Percentiles rank a stretch among this genome's conserved stretches.
Conservation (phyloP, 2,329 filamentous ascomycete genomes). For the Fusarium oxysporum region DNA sequence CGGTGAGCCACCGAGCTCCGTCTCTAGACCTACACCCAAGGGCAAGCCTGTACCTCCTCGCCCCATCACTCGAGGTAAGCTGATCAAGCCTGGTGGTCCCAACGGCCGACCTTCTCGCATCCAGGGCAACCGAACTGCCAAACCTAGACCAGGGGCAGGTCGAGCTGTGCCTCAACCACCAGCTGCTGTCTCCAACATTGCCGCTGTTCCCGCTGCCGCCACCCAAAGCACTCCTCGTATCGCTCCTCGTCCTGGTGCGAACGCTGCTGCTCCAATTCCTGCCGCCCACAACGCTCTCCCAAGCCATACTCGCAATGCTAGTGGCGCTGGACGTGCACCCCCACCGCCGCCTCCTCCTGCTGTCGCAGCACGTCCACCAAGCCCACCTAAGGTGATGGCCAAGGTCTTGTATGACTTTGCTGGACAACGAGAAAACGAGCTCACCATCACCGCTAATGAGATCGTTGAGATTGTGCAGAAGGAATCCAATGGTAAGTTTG, state of each 20-base stretch:
- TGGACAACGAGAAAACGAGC: slow-evolving; percentile 85
- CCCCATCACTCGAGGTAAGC: slow-evolving; percentile 92
- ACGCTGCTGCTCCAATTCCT: slow-evolving; percentile 21
- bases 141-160: slow-evolving; percentile 56
- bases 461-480: slow-evolving; percentile 92
- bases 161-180: slow-evolving; percentile 51
- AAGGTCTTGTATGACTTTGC: slow-evolving; percentile 94
- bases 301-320: slow-evolving; percentile 65
- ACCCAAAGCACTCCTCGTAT: slow-evolving; percentile 36
- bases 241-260: slow-evolving; percentile 12
- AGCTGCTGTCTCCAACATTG: slow-evolving; percentile 45
- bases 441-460: slow-evolving; percentile 83
- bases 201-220: slow-evolving; percentile 42
- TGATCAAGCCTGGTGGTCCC: slow-evolving; percentile 91
- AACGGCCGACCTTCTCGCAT: slow-evolving; percentile 82
- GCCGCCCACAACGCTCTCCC: slow-evolving; percentile 51
- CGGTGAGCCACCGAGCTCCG: slow-evolving; percentile 85
- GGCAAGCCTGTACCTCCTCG: slow-evolving; percentile 87
- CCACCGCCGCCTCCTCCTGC: slow-evolving; percentile 74
- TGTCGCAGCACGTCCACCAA: slow-evolving; percentile 61
- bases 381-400: slow-evolving; percentile 77
- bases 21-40: slow-evolving; percentile 86
- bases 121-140: slow-evolving; percentile 61
- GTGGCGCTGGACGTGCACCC: slow-evolving; percentile 66
- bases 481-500: slow-evolving; percentile 85